phyloP scores from a whole-genome alignment of 192 early-diverging fungal species.

The Rhizoclosmatium sp. region DNA sequence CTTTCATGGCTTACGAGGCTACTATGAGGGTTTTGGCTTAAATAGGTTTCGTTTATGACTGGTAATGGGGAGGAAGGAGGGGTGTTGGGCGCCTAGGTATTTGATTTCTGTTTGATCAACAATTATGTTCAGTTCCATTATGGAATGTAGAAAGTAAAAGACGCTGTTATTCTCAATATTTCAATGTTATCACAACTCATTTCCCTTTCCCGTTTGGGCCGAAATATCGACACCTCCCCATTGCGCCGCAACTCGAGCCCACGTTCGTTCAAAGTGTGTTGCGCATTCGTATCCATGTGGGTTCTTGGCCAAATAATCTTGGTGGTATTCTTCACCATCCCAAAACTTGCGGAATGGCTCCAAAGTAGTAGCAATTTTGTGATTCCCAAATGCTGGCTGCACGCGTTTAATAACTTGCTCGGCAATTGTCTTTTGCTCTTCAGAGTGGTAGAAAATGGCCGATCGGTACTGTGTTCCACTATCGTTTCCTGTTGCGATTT shows the following conservation, averaged over 20 bases:
- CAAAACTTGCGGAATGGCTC: slow-evolving; percentile 73
- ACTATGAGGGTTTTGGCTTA: slow-evolving; percentile 66
- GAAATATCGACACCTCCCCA: slow-evolving; percentile 32
- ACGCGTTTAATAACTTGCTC: slow-evolving; percentile 72
- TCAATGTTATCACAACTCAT: too few species aligned
- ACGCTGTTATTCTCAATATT: too few species aligned
- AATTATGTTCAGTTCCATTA: too few species aligned
- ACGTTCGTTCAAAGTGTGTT: slow-evolving; percentile 59
- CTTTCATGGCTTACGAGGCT: slow-evolving; percentile 88
- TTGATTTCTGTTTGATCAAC: too few species aligned
- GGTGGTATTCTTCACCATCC: slow-evolving; percentile 57
- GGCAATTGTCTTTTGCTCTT: slow-evolving; percentile 76
- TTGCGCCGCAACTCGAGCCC: slow-evolving; percentile 49
- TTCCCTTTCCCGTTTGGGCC: too few species aligned
- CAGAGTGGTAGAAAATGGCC: slow-evolving; percentile 83
- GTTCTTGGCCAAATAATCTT: slow-evolving; percentile 79
- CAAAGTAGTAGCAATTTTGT: slow-evolving; percentile 71
- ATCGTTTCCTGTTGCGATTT: slow-evolving; percentile 56
- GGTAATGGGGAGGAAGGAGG: too few species aligned
- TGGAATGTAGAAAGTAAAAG: too few species aligned
- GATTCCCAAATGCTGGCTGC: slow-evolving; percentile 56
- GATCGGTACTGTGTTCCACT: slow-evolving; percentile 85
- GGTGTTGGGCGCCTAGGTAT: too few species aligned
- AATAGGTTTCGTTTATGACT: slow-evolving; percentile 3
- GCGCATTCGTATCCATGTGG: slow-evolving; percentile 77